These are phyloP conservation scores for Violaceomyces palustris DNA, from an alignment of 1,284 basidiomycete species.

Conservation along the genomic window DNA sequence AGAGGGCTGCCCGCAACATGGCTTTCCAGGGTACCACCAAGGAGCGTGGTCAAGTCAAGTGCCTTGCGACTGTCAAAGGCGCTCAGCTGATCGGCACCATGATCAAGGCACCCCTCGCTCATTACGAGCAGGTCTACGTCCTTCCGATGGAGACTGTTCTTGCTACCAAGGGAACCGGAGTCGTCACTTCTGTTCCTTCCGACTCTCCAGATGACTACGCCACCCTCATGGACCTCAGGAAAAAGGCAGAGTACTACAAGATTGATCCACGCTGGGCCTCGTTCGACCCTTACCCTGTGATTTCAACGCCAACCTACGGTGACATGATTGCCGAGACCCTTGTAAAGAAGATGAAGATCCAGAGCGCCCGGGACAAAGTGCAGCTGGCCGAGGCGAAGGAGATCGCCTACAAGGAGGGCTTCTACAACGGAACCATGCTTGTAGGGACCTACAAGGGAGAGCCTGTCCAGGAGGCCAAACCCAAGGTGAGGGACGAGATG, in stretches of 20 bases:
- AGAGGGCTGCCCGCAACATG: conserved; percentile 93
- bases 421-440: conserved; percentile 86
- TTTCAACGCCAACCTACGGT: conserved; percentile 83
- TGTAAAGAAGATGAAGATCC: conserved; percentile 85
- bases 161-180: conserved; percentile 94
- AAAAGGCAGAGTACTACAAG: conserved; percentile 95
- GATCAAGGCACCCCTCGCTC: conserved; percentile 78
- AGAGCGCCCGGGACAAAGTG: conserved; percentile 78
- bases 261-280: conserved; percentile 85
- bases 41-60: conserved; percentile 52
- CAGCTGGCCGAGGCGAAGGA: conserved; percentile 95
- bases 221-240: conserved; percentile 84
- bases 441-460: conserved; percentile 83
- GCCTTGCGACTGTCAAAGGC: conserved; percentile 57
- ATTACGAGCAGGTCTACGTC: conserved; percentile 84
- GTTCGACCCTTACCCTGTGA: conserved; percentile 79
- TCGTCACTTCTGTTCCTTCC: conserved; percentile 95
- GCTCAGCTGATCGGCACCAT: conserved; percentile 79
- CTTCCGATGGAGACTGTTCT: conserved; percentile 97
- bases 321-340: conserved; percentile 84
- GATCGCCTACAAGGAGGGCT: conserved; percentile 96
- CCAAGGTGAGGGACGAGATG: conserved; percentile 78
- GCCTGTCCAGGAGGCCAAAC: conserved; percentile 83
- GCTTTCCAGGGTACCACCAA: conserved; percentile 76
- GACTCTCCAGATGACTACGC: conserved; percentile 97